These are phyloP conservation scores for Leccinum longicurvipes DNA, from an alignment of 768 basidiomycete genomes.

Conservation along the genomic window DNA sequence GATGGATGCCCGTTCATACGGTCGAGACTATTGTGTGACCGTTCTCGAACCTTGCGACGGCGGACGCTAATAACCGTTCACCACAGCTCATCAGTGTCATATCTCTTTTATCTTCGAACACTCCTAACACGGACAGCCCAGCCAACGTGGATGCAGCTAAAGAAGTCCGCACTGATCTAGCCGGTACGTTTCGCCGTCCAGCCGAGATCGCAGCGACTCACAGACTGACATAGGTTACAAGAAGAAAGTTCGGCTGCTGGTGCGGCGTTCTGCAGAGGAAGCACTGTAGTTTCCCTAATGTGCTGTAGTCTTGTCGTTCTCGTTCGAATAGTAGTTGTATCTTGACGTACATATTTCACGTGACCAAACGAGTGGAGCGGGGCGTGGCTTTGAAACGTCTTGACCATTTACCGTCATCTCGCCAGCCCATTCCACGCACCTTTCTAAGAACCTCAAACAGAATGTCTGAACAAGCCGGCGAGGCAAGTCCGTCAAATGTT, in stretches of 20 bases:
- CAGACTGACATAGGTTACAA: slow-evolving; percentile 59
- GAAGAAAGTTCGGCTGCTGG: slow-evolving; percentile 94
- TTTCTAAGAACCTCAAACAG: slow-evolving; percentile 1
- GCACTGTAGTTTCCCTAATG: slow-evolving; percentile 49
- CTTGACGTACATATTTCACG: slow-evolving; percentile 13
- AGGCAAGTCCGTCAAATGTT: slow-evolving; percentile 31
- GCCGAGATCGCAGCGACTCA: slow-evolving; percentile 10
- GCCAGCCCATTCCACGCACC: slow-evolving; percentile 7
- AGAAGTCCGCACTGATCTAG: slow-evolving; percentile 65
- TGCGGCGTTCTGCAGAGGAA: slow-evolving; percentile 85
- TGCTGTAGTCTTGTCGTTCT: slow-evolving; percentile 18
- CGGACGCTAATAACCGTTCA: not conserved
- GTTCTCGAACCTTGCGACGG: not conserved
- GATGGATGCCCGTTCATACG: slow-evolving; percentile 97
- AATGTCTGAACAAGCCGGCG: slow-evolving; percentile 43
- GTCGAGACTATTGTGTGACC: slow-evolving; percentile 88
- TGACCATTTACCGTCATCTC: slow-evolving; percentile 13
- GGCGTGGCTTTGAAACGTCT: not conserved
- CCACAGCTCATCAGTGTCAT: slow-evolving; percentile 91
- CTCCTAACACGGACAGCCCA: slow-evolving; percentile 88
- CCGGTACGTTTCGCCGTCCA: slow-evolving; percentile 41
- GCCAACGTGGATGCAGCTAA: slow-evolving; percentile 97
- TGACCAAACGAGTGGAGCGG: slow-evolving; percentile 7
- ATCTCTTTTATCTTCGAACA: slow-evolving; percentile 89
- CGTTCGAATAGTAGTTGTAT: slow-evolving; percentile 7